Base-by-base conservation (phyloP, 2,329 filamentous ascomycete genomes). In the Davidsoniella australis region DNA sequence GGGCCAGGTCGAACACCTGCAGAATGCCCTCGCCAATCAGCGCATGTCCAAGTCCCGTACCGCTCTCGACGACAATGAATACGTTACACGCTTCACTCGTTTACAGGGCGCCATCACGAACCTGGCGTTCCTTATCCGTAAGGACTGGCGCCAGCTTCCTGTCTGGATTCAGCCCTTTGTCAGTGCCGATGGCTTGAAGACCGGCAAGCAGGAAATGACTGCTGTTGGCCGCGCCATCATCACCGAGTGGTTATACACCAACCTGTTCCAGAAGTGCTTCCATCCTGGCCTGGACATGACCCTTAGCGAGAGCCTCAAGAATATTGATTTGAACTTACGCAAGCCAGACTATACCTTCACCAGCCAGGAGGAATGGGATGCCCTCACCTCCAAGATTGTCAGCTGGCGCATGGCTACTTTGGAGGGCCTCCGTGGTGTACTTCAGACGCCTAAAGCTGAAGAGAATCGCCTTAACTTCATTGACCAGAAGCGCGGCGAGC, bases 21-120 rank as follows among this genome's bases (percentile, higher is more conserved):
- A 98, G 63, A 96, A 98, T 63, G 91, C 87, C n/a, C 76, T 98
- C 48, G 91, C 91, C 51, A 91, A 94, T 63, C 91, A 96, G 65
- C 82, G 89, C 52, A 80, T 98, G 63, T 91, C 91, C 2, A 83
- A 93, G 61, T 96, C 89, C 18, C 83, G 88, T 53, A 96, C 89
- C 1, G 85, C 88, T 1, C 80, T 95, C 48, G 91, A 98, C 61
- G 91, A 98, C 61, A 94, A 78, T 63, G 89, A 96, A 68, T 98
- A 98, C 61, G 71, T 78, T 37, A 87, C 82, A 17, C 77, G 89
- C 18, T 96, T 96, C 66, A 85, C 82, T 60, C 80, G 91, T 18
- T 73, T 98, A 44, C 91, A 95, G 58, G 89, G 89, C 23, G 84
- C 93, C 17, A 89, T 95, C 61, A 91, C 87, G 61, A 93, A 98